Conservation (phyloP, 176 grass and related monocot species). For the Saccharum officinarum region DNA sequence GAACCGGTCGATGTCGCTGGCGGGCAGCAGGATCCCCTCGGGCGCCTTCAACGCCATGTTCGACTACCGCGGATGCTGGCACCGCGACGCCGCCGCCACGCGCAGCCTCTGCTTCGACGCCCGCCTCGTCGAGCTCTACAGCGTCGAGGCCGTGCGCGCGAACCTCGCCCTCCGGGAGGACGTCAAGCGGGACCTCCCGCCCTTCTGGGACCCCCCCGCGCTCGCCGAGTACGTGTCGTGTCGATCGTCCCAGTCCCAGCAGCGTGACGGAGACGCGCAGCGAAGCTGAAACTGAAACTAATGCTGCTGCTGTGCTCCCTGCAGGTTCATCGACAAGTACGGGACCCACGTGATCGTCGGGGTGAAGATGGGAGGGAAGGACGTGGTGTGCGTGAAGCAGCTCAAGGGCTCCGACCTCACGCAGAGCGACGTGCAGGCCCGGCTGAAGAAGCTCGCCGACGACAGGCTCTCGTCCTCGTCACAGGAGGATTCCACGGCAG, state of each 20-base stretch:
- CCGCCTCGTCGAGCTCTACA: constrained; percentile 69
- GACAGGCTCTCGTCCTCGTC: constrained; percentile 38
- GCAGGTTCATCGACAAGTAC: constrained; percentile 84
- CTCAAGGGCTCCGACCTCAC: constrained; percentile 62
- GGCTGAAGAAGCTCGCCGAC: constrained; percentile 62
- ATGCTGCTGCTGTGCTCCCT: not conserved
- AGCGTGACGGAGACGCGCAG: not conserved
- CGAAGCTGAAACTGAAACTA: not conserved
- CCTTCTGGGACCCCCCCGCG: constrained; percentile 64
- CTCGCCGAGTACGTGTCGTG: constrained; percentile 49
- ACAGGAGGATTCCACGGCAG: constrained; percentile 5
- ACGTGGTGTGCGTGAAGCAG: constrained; percentile 81
- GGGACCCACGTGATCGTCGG: constrained; percentile 81
- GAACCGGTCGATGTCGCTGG: constrained; percentile 58
- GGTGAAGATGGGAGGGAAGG: constrained; percentile 80
- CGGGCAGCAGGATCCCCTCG: constrained; percentile 74
- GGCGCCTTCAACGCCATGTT: constrained; percentile 89
- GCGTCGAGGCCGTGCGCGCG: constrained; percentile 60
- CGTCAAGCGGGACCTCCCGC: constrained; percentile 57
- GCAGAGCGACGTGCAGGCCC: constrained; percentile 61
- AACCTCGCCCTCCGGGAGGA: constrained; percentile 36
- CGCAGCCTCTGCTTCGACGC: constrained; percentile 75
- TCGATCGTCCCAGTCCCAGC: not conserved
- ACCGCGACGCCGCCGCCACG: constrained; percentile 62
- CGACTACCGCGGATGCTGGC: constrained; percentile 76